Conservation (phyloP, 768 basidiomycete species). For the Boletus bicolor region DNA sequence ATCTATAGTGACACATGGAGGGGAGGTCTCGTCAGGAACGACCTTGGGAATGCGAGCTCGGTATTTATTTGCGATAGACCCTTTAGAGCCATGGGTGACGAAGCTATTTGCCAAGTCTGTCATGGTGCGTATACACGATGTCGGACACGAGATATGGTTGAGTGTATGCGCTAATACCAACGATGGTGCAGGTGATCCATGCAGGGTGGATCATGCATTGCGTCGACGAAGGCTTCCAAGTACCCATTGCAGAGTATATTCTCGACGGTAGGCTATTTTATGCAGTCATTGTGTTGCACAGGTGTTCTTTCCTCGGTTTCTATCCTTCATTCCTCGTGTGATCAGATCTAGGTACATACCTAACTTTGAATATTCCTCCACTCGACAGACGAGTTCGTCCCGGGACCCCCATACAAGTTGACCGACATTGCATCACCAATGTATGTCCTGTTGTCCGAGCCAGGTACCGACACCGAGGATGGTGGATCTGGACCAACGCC, state of each 20-base stretch:
- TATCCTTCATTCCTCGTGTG: not conserved
- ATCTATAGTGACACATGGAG: slow-evolving; percentile 21
- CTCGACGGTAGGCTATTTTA: slow-evolving; percentile 28
- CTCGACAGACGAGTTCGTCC: slow-evolving; percentile 17
- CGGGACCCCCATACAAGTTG: slow-evolving; percentile 19
- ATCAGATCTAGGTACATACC: not conserved
- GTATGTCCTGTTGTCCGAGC: not conserved
- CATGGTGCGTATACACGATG: slow-evolving; percentile 21
- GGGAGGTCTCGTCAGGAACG: slow-evolving; percentile 14
- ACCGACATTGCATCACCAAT: not conserved
- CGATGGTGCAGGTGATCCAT: slow-evolving; percentile 25
- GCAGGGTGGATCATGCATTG: slow-evolving; percentile 32
- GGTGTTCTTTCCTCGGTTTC: not conserved
- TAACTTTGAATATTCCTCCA: slow-evolving; percentile 2
- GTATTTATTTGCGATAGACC: slow-evolving; percentile 32
- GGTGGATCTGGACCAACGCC: not conserved
- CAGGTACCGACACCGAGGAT: not conserved
- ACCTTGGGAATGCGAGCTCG: slow-evolving; percentile 12
- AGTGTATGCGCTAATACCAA: slow-evolving; percentile 6
- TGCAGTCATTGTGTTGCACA: not conserved
- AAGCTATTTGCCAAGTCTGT: slow-evolving; percentile 28
- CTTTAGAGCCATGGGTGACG: slow-evolving; percentile 26
- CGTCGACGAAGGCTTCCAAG: slow-evolving; percentile 22
- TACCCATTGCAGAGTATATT: slow-evolving; percentile 28
- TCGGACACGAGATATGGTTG: not conserved